Conservation (phyloP, 257 asterid species). For the Pogostemon cablin region DNA sequence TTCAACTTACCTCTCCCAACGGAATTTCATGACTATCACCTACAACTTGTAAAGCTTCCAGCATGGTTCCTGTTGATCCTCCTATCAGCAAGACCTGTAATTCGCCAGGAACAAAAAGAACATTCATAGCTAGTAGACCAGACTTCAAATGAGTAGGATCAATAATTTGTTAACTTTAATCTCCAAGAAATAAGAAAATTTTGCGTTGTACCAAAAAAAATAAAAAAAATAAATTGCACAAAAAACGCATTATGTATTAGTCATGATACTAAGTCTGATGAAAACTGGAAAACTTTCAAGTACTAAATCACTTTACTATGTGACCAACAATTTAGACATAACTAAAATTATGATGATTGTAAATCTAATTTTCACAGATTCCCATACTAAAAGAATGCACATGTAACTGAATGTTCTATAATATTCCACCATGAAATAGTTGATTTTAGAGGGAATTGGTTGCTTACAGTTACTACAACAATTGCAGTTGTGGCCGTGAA, state of each 20-base stretch:
- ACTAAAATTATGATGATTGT: slow-evolving; percentile 1
- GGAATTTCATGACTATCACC: slow-evolving; percentile 77
- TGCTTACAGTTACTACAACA: slow-evolving; percentile 81
- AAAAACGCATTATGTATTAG: too few species aligned
- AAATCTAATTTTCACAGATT: slow-evolving; percentile 19
- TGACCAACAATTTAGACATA: slow-evolving; percentile 27
- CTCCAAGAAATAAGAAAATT: slow-evolving; percentile 22
- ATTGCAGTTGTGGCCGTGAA: slow-evolving; percentile 99
- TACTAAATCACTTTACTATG: slow-evolving; percentile 15
- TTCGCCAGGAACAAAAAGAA: slow-evolving; percentile 23
- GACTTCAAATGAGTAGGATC: neutral
- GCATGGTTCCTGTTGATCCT: slow-evolving; percentile 99
- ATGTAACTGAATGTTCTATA: slow-evolving; percentile 30
- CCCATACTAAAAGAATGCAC: slow-evolving; percentile 24
- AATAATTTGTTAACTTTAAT: slow-evolving; percentile 11
- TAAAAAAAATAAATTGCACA: too few species aligned
- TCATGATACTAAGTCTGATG: neutral
- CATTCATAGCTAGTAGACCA: slow-evolving; percentile 11
- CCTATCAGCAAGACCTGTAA: slow-evolving; percentile 94
- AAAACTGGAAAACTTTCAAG: slow-evolving; percentile 14
- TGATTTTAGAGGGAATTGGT: slow-evolving; percentile 18
- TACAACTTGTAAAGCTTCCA: slow-evolving; percentile 89
- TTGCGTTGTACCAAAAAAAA: neutral
- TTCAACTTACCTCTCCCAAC: slow-evolving; percentile 71
- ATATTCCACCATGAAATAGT: slow-evolving; percentile 14